Evolutionary conservation across 2,329 filamentous ascomycete genomes (phyloP).

Genomic region (Ophidiomyces ophidiicola): DNA sequence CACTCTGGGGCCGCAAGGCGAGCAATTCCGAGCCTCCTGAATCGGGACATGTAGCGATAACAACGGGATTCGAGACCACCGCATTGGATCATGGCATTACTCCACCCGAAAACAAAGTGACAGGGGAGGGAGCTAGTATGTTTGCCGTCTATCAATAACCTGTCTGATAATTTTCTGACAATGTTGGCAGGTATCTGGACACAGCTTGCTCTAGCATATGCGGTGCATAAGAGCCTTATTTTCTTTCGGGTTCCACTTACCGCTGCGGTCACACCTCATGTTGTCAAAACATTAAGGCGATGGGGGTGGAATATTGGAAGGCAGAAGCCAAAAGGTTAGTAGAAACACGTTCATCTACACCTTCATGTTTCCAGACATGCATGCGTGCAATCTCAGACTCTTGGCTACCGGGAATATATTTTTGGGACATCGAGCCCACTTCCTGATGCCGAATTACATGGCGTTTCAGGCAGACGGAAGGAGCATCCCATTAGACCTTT

Average conservation of each 20-base stretch:
- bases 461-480: no score
- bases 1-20: slow-evolving; percentile 21
- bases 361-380: no score
- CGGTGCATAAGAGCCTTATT: slow-evolving; percentile 95
- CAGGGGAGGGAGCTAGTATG: slow-evolving; percentile 15
- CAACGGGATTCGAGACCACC: neutral
- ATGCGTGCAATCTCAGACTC: no score
- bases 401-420: no score
- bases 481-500: no score
- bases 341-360: no score
- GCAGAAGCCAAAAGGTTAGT: slow-evolving; percentile 16
- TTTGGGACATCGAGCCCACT: no score
- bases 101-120: neutral
- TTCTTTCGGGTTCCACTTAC: slow-evolving; percentile 90
- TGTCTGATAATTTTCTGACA: neutral
- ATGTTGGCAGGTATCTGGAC: slow-evolving; percentile 53
- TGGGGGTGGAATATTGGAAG: slow-evolving; percentile 97
- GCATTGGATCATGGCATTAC: slow-evolving; percentile 9
- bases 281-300: slow-evolving; percentile 73
- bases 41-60: neutral
- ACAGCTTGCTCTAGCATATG: slow-evolving; percentile 84
- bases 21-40: neutral
- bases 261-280: slow-evolving; percentile 78
- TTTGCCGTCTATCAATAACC: neutral
- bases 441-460: no score